Base-by-base conservation (phyloP, 2,329 filamentous ascomycete species). In the Trichoderma breve region DNA sequence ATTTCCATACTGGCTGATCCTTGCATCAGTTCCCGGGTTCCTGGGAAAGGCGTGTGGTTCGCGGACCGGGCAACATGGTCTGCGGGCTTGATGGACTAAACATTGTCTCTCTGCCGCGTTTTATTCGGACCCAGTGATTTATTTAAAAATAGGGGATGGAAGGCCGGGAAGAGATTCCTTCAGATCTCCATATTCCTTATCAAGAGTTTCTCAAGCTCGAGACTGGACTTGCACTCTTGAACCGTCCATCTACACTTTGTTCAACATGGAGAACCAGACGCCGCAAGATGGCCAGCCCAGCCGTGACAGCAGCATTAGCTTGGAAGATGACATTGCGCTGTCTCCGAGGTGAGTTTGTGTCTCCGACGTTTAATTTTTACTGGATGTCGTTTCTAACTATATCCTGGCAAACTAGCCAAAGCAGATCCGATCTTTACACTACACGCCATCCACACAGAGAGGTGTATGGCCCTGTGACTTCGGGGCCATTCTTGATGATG, bases 241-340 rank as follows among this genome's bases (percentile, higher is more conserved):
- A 14, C 43, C 43, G n/a, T 6, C 43, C 51, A 3, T 43, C 36
- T 8, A 30, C 9, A 26, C 14, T 5, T 60, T 43, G 12, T 6
- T n/a, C 36, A 60, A 12, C 11, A 70, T 70, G 66, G 66, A 61
- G 21, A 24, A 62, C 30, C 66, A 28, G 21, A 24, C 11, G 21
- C 30, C 21, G 36, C 66, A 47, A 53, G 39, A 62, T 3, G 66
- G 7, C 11, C 28, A 12, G 6, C 39, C 12, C 39, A 70, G 66
- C 26, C 66, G 39, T 24, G 39, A 36, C n/a, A 70, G 66, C 30
- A 70, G 66, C 26, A 70, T 70, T 14, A 70, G 66, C 43, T 15
- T 70, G 57, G 66, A 70, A 24, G 66, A 70, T n/a, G 55, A 53
- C 18, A 32, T 24, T 18, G 24, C 28, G 7, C 55, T 30, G n/a